Percentiles rank a stretch among this genome's conserved stretches.
phyloP scores from a whole-genome alignment of 192 early-diverging fungal species.

The Umbelopsis sp. region DNA sequence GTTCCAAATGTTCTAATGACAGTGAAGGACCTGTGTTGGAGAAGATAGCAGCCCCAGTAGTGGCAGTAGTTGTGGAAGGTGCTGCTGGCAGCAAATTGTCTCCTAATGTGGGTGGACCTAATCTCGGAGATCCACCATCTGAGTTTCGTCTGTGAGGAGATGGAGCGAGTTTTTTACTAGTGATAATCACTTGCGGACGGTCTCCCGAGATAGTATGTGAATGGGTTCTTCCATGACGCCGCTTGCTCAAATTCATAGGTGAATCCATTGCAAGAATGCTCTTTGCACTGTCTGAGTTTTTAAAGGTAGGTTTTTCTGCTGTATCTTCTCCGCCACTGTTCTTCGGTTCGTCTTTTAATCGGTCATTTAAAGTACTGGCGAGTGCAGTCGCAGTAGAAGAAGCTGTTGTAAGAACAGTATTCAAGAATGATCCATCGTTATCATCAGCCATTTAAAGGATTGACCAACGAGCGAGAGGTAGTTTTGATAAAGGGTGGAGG shows the following conservation, averaged over 20 bases:
- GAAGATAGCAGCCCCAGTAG: background rate
- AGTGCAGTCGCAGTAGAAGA: background rate
- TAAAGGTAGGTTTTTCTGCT: background rate
- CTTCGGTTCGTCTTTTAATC: background rate
- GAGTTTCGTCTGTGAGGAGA: slow-evolving; percentile 27
- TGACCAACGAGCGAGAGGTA: no score
- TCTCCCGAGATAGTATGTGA: slow-evolving; percentile 23
- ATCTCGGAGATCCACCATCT: slow-evolving; percentile 24
- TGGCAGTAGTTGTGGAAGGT: slow-evolving; percentile 1
- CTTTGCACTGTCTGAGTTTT: background rate
- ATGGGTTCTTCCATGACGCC: slow-evolving; percentile 10
- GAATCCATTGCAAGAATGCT: background rate
- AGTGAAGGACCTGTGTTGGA: background rate
- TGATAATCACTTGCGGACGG: slow-evolving; percentile 9
- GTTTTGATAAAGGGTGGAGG: background rate
- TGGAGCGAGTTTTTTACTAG: background rate
- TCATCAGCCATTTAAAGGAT: slow-evolving; percentile 5
- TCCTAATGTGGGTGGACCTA: background rate
- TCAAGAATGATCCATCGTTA: background rate
- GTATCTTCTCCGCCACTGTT: background rate
- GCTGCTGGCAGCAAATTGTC: slow-evolving; percentile 1
- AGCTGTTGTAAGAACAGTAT: background rate
- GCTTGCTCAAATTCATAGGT: background rate
- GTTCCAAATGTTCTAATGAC: background rate
- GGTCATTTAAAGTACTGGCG: background rate